A percentile compares a stretch with the other conserved stretches of the same genome.
phyloP scores from a whole-genome alignment of 23 red algal species.

The Chondrus crispus region DNA sequence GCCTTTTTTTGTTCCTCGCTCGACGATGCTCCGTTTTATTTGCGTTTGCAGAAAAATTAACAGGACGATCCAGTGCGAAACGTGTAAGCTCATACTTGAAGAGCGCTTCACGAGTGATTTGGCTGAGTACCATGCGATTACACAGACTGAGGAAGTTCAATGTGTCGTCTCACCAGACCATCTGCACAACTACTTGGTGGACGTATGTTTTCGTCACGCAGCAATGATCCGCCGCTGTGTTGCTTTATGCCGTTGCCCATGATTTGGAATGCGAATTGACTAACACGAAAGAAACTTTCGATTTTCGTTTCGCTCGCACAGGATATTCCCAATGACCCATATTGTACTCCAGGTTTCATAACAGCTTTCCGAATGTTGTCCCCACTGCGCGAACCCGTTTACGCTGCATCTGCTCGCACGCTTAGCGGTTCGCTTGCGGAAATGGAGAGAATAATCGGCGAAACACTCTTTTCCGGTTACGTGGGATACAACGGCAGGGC shows the following conservation, averaged over 20 bases:
- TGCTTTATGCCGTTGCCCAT: no score
- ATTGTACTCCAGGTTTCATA: conserved; percentile 72
- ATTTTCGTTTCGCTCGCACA: not conserved
- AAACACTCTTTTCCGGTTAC: conserved; percentile 68
- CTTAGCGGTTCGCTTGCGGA: conserved; percentile 64
- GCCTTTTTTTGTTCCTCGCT: not conserved
- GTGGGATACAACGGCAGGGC: conserved; percentile 76
- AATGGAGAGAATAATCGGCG: conserved; percentile 75
- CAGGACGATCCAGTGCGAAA: conserved; percentile 51
- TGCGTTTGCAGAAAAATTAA: conserved; percentile 19
- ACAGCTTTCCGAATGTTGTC: conserved; percentile 76
- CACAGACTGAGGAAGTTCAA: conserved; percentile 65
- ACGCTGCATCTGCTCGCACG: conserved; percentile 54
- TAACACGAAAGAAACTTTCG: no score
- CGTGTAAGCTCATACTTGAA: conserved; percentile 52
- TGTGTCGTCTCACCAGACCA: conserved; percentile 61
- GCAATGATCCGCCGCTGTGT: no score
- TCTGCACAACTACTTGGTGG: conserved; percentile 30
- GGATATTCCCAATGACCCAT: conserved; percentile 60
- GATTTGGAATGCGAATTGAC: no score
- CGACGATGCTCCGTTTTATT: not conserved
- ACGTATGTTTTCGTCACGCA: conserved; percentile 57
- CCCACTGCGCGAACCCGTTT: conserved; percentile 69
- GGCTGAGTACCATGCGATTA: conserved; percentile 45
- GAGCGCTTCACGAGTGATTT: conserved; percentile 47